These are phyloP conservation scores for Agrocybe praecox DNA, from an alignment of 768 basidiomycete species.

Conservation along the genomic window DNA sequence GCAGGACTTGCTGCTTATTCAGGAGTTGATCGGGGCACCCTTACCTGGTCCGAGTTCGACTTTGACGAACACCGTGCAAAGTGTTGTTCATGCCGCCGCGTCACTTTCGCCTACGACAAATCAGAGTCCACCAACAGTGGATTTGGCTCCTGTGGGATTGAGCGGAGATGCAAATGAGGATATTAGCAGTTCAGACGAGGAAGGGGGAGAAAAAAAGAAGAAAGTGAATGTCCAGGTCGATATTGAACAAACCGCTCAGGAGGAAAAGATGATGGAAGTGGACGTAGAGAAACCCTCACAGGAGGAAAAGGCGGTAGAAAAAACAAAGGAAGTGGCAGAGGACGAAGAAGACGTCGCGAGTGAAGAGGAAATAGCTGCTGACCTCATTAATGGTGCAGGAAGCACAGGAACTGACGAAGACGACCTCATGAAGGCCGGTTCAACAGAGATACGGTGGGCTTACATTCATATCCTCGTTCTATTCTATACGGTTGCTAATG, in stretches of 20 bases:
- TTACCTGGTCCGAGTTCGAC: background rate
- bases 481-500: slow-evolving; percentile 1
- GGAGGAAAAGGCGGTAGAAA: background rate
- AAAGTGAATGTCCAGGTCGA: slow-evolving; percentile 31
- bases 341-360: slow-evolving; percentile 62
- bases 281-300: background rate
- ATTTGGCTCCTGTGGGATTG: background rate
- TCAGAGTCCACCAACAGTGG: background rate
- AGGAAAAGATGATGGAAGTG: background rate
- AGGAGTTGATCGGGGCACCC: slow-evolving; percentile 53
- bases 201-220: background rate
- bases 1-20: slow-evolving; percentile 77
- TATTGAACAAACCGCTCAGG: background rate
- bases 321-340: slow-evolving; percentile 28
- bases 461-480: slow-evolving; percentile 9
- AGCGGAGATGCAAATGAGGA: slow-evolving; percentile 35
- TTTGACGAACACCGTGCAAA: background rate
- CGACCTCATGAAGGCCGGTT: slow-evolving; percentile 27
- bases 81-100: slow-evolving; percentile 8
- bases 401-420: slow-evolving; percentile 36
- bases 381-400: slow-evolving; percentile 36
- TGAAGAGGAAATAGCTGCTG: slow-evolving; percentile 76
- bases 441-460: slow-evolving; percentile 14
- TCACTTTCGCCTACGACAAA: slow-evolving; percentile 4
- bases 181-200: slow-evolving; percentile 42